A percentile compares a stretch with the other conserved stretches of the same genome.
Evolutionary conservation across 148 eudicot genomes (phyloP).

Genomic region (Chenopodium formosanum): DNA sequence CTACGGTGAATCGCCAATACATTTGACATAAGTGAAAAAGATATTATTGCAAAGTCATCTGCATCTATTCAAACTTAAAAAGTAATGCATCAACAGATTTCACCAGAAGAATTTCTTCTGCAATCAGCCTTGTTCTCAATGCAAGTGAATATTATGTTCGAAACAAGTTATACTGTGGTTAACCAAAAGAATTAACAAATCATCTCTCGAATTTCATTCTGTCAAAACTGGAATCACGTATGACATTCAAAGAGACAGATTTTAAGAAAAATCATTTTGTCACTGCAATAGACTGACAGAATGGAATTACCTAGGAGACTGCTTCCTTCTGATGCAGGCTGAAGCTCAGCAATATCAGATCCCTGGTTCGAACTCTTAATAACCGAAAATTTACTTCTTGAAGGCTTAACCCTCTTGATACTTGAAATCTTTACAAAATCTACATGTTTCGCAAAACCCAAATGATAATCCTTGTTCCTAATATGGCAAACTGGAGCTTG

Average conservation of each 20-base stretch:
- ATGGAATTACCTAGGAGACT: constrained; percentile 63
- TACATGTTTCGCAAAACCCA: constrained; percentile 54
- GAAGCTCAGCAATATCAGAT: constrained; percentile 80
- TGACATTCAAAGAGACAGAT: background rate
- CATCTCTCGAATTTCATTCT: background rate
- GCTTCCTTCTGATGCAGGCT: constrained; percentile 88
- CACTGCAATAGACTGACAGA: background rate
- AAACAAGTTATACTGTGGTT: background rate
- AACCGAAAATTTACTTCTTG: constrained; percentile 46
- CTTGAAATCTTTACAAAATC: constrained; percentile 68
- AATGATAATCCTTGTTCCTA: constrained; percentile 50
- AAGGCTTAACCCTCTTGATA: constrained; percentile 44
- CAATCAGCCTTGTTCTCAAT: background rate
- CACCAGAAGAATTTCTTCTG: background rate
- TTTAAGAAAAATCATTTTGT: background rate
- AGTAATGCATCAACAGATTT: background rate
- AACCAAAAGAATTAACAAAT: background rate
- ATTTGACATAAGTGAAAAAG: background rate
- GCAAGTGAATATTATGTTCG: background rate
- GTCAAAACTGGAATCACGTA: background rate
- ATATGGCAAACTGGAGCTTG: constrained; percentile 64
- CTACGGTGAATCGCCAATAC: background rate
- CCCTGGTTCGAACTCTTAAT: constrained; percentile 66
- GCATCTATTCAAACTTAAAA: background rate
- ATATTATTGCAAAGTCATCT: too few species aligned